Base-by-base conservation (phyloP, 169 alveolate genomes). In the Plasmodium gaboni region DNA sequence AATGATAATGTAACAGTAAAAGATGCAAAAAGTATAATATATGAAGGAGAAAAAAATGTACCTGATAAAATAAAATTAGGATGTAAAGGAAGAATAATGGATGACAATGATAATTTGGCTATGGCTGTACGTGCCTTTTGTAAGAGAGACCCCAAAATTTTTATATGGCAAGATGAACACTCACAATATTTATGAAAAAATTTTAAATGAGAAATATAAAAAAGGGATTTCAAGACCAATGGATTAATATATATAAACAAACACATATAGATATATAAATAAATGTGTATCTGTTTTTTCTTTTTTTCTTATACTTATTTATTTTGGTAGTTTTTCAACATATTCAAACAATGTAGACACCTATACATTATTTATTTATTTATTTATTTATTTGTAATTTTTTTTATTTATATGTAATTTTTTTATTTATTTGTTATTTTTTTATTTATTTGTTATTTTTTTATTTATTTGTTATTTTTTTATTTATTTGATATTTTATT, bases 101-200 rank as follows among this genome's bases (percentile, higher is more conserved):
- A 94, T 26, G 94, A 93, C 53, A 78, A 76, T 1, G 98, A 95
- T 73, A 95, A 94, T 73, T 87, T 95, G 32, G 97, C 97, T n/a
- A 63, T 95, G 85, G 96, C 98, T 5, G 95, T 95, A 3, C 83
- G 96, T 26, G 97, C 97, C 8, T 95, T 94, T 86, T 95, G 98
- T 91, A 91, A 88, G 48, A 86, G 97, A 32, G 98, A 95, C 83
- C 98, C 97, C 12, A 92, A 94, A 38, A 88, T 95, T 42, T 92
- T 95, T 22, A 83, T 95, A 32, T 95, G 97, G 97, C 72, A 89
- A 65, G 95, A 93, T 60, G 83, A 65, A 55, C 83, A 65, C 15
- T 70, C 85, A 1, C 63, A 70, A 17, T 67, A 26, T 61, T 28
- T 68, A 28, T 80, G 28, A 74, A 48, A 26, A 32, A 2, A 55